phyloP scores from a whole-genome alignment of 352 stramenopile genomes.

The Pythium apleroticum region DNA sequence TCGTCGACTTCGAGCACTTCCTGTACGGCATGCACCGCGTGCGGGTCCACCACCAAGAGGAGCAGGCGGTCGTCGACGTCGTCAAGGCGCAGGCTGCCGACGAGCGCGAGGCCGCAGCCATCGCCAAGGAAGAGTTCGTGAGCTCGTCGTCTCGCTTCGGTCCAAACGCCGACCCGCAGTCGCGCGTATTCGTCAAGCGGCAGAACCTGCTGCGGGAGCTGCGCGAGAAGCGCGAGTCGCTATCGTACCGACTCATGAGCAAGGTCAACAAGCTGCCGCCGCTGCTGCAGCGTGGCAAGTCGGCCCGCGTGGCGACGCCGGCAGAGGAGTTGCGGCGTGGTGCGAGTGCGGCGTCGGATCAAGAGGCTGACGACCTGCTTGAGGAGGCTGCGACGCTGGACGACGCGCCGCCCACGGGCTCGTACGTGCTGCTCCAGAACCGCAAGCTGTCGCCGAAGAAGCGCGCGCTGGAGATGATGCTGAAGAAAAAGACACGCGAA shows the following conservation, averaged over 20 bases:
- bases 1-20: conserved; percentile 83
- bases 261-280: conserved; percentile 54
- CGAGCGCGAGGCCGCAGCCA: neutral
- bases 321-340: neutral
- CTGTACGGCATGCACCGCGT: conserved; percentile 81
- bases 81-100: neutral
- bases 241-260: conserved; percentile 67
- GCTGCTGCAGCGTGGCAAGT: conserved; percentile 37
- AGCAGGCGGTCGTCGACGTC: conserved; percentile 30
- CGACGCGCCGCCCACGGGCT: conserved; percentile 35
- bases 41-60: conserved; percentile 58
- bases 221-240: conserved; percentile 66
- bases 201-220: conserved; percentile 76
- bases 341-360: neutral
- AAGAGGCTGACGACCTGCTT: neutral
- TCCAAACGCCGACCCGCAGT: conserved; percentile 45
- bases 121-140: conserved; percentile 46
- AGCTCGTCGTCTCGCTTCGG: conserved; percentile 61
- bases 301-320: neutral
- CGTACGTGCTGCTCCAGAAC: conserved; percentile 65
- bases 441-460: conserved; percentile 70
- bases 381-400: conserved; percentile 1
- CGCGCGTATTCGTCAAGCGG: conserved; percentile 60
- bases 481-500: conserved; percentile 70
- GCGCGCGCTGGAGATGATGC: conserved; percentile 51